phyloP scores from a whole-genome alignment of 2,329 filamentous ascomycete species.

The Stromatinia cepivora region DNA sequence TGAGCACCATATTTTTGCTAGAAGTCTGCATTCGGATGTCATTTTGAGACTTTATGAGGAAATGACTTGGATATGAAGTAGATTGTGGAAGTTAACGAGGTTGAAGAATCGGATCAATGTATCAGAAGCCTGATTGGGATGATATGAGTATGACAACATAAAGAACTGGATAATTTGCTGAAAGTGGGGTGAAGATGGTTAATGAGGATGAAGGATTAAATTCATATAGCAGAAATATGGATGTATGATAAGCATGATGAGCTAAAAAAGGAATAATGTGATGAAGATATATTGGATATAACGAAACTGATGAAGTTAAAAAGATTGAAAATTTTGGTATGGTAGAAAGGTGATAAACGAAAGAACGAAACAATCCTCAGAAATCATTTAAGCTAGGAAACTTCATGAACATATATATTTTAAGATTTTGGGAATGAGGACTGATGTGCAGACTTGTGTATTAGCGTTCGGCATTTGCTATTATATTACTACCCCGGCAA shows the following conservation, averaged over 20 bases:
- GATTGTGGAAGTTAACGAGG: neutral
- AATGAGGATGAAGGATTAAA: neutral
- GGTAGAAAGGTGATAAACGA: neutral
- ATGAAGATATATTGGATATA: no score
- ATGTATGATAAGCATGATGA: neutral
- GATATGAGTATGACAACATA: neutral
- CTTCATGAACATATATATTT: no score
- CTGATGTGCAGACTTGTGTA: no score
- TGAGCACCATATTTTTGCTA: neutral
- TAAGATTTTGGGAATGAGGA: no score
- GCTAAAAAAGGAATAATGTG: no score
- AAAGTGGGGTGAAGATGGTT: neutral
- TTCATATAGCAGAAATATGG: neutral
- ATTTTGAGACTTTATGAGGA: neutral
- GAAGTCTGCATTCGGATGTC: neutral
- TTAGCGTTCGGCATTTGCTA: no score
- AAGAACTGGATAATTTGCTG: no score
- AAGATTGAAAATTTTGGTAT: no score
- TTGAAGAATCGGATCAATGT: neutral
- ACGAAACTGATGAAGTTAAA: no score
- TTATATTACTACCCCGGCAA: no score
- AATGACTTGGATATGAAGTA: neutral
- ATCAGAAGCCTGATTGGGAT: neutral
- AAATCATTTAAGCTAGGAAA: no score
- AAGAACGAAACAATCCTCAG: no score